Base-by-base conservation (phyloP, 179 eudicot species). In the Vitellaria paradoxa region DNA sequence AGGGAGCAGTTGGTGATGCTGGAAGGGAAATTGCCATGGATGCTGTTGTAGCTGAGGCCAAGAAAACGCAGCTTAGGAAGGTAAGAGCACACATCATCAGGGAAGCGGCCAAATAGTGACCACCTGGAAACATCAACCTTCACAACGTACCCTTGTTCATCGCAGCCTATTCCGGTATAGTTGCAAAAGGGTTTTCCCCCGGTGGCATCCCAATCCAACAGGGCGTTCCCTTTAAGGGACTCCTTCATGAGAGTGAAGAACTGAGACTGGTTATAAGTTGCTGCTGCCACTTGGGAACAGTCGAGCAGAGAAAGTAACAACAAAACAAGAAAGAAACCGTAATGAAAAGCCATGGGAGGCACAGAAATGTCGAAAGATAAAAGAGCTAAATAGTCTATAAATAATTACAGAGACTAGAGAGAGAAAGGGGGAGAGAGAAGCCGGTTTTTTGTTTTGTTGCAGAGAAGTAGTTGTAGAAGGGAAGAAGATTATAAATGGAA, bases 51-150 rank as follows among this genome's bases (percentile, higher is more conserved):
- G 46, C 90, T 86, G 20, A 90, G 84, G 62, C 86, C 89, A 12
- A 96, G 87, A 74, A 84, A 68, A 10, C 80, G 87, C 59, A 96
- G 81, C 55, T 86, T 50, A 6, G 98, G 96, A 37, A 96, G 80
- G 71, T 91, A 91, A 5, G 96, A 81, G 84, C 97, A 96, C 21
- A 90, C 81, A 68, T 86, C 56, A 2, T 87, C 86, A 4, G 99
- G 99, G 76, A 95, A 84, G 13, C 70, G 68, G 53, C 98, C 99
- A 15, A 89, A 86, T 6, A 96, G 74, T 23, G 86, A 82, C 93
- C 89, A 84, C 13, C 91, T 85, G 0, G 95, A 84, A 70, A 96
- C 72, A 45, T 89, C 85, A 17, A 96, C 60, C 81, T 78, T 68
- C 0, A 85, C 83, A 24, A 93, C 90, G 60, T 81, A 74, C 13